Percentiles rank a stretch among this genome's conserved stretches.
phyloP scores from a whole-genome alignment of 768 basidiomycete genomes.

The Xerocomellus dryophilus region DNA sequence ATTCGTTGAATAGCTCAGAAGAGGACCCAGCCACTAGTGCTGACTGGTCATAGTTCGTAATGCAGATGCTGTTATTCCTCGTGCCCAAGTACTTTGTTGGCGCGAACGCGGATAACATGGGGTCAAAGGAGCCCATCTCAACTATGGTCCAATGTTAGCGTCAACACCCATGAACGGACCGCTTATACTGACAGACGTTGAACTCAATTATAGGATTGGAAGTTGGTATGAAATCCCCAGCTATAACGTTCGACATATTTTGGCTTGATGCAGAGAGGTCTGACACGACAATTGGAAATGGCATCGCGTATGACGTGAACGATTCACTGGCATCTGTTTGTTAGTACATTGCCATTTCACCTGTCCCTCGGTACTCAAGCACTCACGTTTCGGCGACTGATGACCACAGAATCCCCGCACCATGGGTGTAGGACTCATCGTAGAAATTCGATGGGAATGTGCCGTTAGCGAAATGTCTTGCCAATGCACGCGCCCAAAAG shows the following conservation, averaged over 20 bases:
- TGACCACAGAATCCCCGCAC: slow-evolving; percentile 36
- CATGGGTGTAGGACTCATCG: slow-evolving; percentile 30
- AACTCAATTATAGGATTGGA: slow-evolving; percentile 36
- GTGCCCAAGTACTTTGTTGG: slow-evolving; percentile 45
- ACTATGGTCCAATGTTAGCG: slow-evolving; percentile 22
- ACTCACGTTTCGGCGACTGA: slow-evolving; percentile 34
- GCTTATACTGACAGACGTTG: slow-evolving; percentile 30
- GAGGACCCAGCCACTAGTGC: slow-evolving; percentile 41
- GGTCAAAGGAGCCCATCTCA: slow-evolving; percentile 43
- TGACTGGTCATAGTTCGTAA: slow-evolving; percentile 37
- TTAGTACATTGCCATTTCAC: not conserved
- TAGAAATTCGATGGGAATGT: slow-evolving; percentile 33
- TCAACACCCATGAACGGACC: not conserved
- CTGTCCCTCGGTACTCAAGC: slow-evolving; percentile 9
- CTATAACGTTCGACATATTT: slow-evolving; percentile 20
- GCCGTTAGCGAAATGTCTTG: slow-evolving; percentile 40
- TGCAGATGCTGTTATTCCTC: slow-evolving; percentile 30
- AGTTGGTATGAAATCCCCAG: slow-evolving; percentile 28
- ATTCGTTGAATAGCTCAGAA: slow-evolving; percentile 33
- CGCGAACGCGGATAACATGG: slow-evolving; percentile 44
- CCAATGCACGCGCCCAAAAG: slow-evolving; percentile 25
- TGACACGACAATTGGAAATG: slow-evolving; percentile 40
- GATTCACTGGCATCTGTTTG: slow-evolving; percentile 22
- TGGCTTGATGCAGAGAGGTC: slow-evolving; percentile 26
- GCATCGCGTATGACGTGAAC: slow-evolving; percentile 34